Base-by-base conservation (phyloP, 306 rosid species). In the Purshia tridentata region DNA sequence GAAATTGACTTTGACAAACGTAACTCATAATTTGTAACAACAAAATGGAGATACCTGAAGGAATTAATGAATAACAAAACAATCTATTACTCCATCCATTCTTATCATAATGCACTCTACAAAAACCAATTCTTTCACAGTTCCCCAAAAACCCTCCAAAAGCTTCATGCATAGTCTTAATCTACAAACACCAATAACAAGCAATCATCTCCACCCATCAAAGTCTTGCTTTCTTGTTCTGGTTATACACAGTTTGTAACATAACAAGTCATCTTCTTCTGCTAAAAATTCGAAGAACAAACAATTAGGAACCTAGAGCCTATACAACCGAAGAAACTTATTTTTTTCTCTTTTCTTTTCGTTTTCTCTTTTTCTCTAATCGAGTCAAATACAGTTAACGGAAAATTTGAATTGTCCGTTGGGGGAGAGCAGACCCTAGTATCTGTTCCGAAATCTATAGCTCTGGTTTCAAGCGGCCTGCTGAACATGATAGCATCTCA, bases 391-490 rank as follows among this genome's bases (percentile, higher is more conserved):
- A 71, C 89, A 68, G 81, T 79, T 83, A 85, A 81, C 76, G 51
- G 80, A 82, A 84, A 84, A 46, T 82, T 75, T 76, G 74, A 47
- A 58, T 80, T 63, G 65, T 81, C 76, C 69, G 78, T 72, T 59
- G 70, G 68, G 77, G 35, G 69, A 70, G 62, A 75, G 72, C 9
- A 72, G 75, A 53, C 59, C 68, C 70, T 41, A 70, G 52, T 76
- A 63, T 81, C 46, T 58, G 78, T 54, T 62, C 80, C 23, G 29
- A 66, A 41, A 64, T 65, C 78, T 81, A 89, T 73, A 80, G 81
- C 81, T 87, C 97, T 10, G 90, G 46, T 86, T 88, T 89, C 92
- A 91, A 85, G 60, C 85, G 77, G 70, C 98, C 93, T 89, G 96
- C 65, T 45, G 73, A 84, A 82, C 69, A 76, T 44, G 66, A 70